phyloP scores from a whole-genome alignment of 495 filamentous ascomycete genomes.

The Annulohypoxylon nitens region DNA sequence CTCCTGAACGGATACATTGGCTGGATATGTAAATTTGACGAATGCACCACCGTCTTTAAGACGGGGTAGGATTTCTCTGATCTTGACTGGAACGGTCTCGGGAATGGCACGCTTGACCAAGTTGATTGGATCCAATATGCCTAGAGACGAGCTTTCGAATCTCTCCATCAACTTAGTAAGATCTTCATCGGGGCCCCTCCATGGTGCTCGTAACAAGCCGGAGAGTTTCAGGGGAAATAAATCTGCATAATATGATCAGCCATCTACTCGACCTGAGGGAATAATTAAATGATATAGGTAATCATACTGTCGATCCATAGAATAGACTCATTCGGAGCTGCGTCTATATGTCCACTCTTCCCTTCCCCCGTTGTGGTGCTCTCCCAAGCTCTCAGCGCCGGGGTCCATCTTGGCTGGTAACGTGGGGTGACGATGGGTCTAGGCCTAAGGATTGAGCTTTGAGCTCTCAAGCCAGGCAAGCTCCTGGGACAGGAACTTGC shows the following conservation, averaged over 20 bases:
- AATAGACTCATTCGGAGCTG: constrained; percentile 78
- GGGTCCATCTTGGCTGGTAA: constrained; percentile 38
- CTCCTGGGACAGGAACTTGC: constrained; percentile 52
- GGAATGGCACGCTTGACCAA: constrained; percentile 75
- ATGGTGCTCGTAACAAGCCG: constrained; percentile 72
- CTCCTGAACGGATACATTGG: constrained; percentile 64
- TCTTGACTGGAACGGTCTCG: constrained; percentile 67
- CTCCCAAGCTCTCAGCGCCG: constrained; percentile 49
- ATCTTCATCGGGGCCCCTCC: constrained; percentile 62
- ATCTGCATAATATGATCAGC: constrained; percentile 64
- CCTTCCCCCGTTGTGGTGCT: constrained; percentile 64
- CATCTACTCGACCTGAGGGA: constrained; percentile 30
- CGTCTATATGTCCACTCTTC: constrained; percentile 80
- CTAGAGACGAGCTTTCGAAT: constrained; percentile 69
- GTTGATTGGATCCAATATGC: constrained; percentile 72
- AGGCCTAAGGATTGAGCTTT: constrained; percentile 30
- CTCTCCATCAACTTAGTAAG: constrained; percentile 72
- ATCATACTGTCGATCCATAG: constrained; percentile 87
- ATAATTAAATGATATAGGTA: neutral
- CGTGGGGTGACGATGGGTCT: constrained; percentile 38
- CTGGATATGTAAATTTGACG: constrained; percentile 81
- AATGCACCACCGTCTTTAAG: constrained; percentile 94
- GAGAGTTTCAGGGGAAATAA: constrained; percentile 85
- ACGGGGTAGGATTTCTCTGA: constrained; percentile 83
- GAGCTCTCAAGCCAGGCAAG: constrained; percentile 48